Evolutionary conservation across 192 early-diverging fungal species (phyloP), one percentile per base, ranked within the genome.

Genomic region (Backusella australiensis): DNA sequence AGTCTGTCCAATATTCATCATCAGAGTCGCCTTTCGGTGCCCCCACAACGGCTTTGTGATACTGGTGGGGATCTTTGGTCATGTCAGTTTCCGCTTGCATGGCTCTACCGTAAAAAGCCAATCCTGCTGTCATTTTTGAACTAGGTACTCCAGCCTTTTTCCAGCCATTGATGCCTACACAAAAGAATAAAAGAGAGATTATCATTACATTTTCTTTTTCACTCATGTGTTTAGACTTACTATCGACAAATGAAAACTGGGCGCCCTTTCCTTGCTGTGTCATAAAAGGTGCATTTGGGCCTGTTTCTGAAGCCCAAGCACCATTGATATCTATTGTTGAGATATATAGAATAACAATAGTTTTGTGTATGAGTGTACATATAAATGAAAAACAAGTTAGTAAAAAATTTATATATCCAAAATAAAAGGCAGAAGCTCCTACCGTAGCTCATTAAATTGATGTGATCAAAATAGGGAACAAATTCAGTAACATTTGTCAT

Each of bases 401-500:
- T 41, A 46, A 26, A 29, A 70, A 14, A 70, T 29, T 19, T 36
- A 44, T 36, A 36, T 35, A 38, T 29, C 34, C 34, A 70, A 71
- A 46, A 44, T n/a, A 23, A 69, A 39, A 39, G 14, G 34, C 8
- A 68, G 32, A 34, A n/a, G 77, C 87, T 83, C 53, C 85, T 86
- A 83, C 90, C 92, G 74, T 92, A 93, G 19, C 84, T 77, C 90
- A 92, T 91, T 39, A 91, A 67, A n/a, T 91, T 88, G 81, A 93
- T 82, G 17, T 81, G 87, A 75, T 91, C 89, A 53, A 93, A 84
- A 52, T 77, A 74, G 17, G 75, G 69, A 1, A 85, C 87, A 75
- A 86, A 92, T 21, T 68, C 88, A 0, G 77, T 83, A 1, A 92
- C 83, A 66, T 90, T 85, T 8, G 68, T 66, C 71, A 89, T 70